Percentiles rank a stretch among this genome's conserved stretches.
phyloP scores from a whole-genome alignment of 352 stramenopile genomes.

The Phytophthora nicotianae region DNA sequence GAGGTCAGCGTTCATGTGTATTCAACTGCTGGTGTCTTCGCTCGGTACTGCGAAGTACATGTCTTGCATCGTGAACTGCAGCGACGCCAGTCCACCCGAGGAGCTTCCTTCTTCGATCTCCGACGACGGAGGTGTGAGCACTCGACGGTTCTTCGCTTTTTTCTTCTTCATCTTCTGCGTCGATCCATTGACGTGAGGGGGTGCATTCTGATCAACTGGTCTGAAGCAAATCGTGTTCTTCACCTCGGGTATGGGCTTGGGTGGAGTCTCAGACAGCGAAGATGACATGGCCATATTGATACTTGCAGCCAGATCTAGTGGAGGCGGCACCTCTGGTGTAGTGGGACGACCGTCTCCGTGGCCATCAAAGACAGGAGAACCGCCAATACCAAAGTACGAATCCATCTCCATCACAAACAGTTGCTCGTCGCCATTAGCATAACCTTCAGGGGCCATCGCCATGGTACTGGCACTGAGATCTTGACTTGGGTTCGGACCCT shows the following conservation, averaged over 20 bases:
- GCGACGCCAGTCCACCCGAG: slow-evolving; percentile 34
- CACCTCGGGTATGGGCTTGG: slow-evolving; percentile 31
- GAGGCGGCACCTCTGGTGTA: slow-evolving; percentile 52
- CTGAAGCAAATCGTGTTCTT: slow-evolving; percentile 46
- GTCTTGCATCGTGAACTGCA: slow-evolving; percentile 84
- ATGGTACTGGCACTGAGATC: slow-evolving; percentile 37
- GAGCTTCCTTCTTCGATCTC: slow-evolving; percentile 29
- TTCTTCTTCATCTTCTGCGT: slow-evolving; percentile 48
- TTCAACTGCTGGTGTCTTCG: slow-evolving; percentile 39
- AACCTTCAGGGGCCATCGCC: slow-evolving; percentile 34
- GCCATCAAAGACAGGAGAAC: slow-evolving; percentile 76
- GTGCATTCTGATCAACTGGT: slow-evolving; percentile 24
- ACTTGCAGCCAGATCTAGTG: slow-evolving; percentile 64
- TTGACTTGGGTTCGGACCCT: slow-evolving; percentile 59
- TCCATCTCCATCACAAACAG: slow-evolving; percentile 89
- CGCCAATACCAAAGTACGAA: slow-evolving; percentile 85
- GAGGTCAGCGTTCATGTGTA: slow-evolving; percentile 22
- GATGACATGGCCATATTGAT: slow-evolving; percentile 86
- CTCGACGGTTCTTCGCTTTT: slow-evolving; percentile 34
- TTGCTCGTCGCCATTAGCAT: slow-evolving; percentile 60
- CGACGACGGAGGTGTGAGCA: slow-evolving; percentile 19
- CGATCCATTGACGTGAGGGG: slow-evolving; percentile 23
- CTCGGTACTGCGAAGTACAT: slow-evolving; percentile 74
- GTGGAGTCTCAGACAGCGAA: slow-evolving; percentile 49
- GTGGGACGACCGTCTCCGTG: slow-evolving; percentile 10